These are phyloP conservation scores for Takakia lepidozioides DNA, from an alignment of 225 moss, liverwort and hornwort genomes.

Conservation along the genomic window DNA sequence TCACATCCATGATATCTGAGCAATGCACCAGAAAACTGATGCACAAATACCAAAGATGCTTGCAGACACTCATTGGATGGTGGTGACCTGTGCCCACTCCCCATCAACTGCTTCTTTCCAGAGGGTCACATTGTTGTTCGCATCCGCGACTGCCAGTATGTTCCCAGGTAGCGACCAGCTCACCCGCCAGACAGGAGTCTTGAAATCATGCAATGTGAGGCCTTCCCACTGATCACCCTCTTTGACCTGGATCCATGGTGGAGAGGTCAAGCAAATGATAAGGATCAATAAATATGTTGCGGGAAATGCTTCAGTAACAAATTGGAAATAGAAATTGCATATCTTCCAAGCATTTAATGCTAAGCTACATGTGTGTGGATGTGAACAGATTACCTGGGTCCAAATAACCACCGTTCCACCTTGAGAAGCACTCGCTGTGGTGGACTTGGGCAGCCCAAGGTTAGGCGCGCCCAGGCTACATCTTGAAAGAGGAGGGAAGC, in stretches of 20 bases:
- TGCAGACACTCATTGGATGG: constrained; percentile 42
- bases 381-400: constrained; percentile 54
- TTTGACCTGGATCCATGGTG: constrained; percentile 27
- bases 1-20: too few relatives aligned
- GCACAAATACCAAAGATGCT: too few relatives aligned
- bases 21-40: too few relatives aligned
- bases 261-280: neutral
- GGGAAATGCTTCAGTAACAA: neutral
- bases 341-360: too few relatives aligned
- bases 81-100: constrained; percentile 82
- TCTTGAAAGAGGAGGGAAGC: constrained; percentile 86
- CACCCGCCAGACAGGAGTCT: constrained; percentile 83
- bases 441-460: constrained; percentile 77
- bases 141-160: constrained; percentile 75
- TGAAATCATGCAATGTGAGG: constrained; percentile 64
- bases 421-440: constrained; percentile 91
- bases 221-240: constrained; percentile 92
- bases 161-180: constrained; percentile 94
- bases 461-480: constrained; percentile 95
- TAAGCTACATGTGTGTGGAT: neutral
- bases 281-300: neutral
- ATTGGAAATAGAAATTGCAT: neutral
- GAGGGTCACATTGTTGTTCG: constrained; percentile 69
- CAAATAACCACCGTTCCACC: constrained; percentile 89
- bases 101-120: constrained; percentile 97